A percentile compares a stretch with the other conserved stretches of the same genome.
Evolutionary conservation across 2,329 filamentous ascomycete genomes (phyloP).

Genomic region (Cladosporium oxysporum): DNA sequence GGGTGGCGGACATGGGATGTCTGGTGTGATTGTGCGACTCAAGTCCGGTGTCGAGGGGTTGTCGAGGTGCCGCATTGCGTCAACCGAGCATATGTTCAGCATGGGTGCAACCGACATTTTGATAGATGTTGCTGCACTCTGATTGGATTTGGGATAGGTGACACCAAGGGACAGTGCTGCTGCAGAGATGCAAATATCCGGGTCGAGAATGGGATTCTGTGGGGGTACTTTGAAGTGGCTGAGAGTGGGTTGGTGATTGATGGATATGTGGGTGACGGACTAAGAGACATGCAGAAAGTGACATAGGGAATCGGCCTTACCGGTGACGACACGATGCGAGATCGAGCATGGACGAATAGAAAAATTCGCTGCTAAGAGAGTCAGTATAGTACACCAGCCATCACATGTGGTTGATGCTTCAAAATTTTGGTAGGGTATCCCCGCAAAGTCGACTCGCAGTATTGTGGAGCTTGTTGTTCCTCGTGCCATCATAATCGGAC

Average conservation of each 20-base stretch:
- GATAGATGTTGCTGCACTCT: not conserved
- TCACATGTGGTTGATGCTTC: not conserved
- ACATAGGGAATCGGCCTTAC: not conserved
- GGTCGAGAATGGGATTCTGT: not conserved
- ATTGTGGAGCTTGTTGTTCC: constrained; percentile 6
- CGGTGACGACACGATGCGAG: constrained; percentile 1
- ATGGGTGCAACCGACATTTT: constrained; percentile 9
- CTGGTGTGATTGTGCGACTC: constrained; percentile 5
- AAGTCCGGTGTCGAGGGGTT: not conserved
- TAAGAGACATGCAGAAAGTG: not conserved
- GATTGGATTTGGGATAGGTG: not conserved
- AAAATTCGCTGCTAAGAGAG: not conserved
- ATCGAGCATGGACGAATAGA: not conserved
- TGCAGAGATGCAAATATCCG: constrained; percentile 1
- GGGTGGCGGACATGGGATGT: not conserved
- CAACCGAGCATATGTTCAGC: constrained; percentile 3
- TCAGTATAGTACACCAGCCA: not conserved
- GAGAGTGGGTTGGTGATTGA: not conserved
- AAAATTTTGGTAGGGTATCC: constrained; percentile 1
- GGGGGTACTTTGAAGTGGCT: not conserved
- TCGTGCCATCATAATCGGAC: constrained; percentile 10
- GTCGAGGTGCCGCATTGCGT: constrained; percentile 11
- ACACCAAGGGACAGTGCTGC: not conserved
- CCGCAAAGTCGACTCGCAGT: constrained; percentile 8
- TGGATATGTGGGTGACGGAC: not conserved